Percentiles rank a stretch among this genome's conserved stretches.
Evolutionary conservation across 2,329 filamentous ascomycete genomes (phyloP).

Genomic region (Didymella pinodella): DNA sequence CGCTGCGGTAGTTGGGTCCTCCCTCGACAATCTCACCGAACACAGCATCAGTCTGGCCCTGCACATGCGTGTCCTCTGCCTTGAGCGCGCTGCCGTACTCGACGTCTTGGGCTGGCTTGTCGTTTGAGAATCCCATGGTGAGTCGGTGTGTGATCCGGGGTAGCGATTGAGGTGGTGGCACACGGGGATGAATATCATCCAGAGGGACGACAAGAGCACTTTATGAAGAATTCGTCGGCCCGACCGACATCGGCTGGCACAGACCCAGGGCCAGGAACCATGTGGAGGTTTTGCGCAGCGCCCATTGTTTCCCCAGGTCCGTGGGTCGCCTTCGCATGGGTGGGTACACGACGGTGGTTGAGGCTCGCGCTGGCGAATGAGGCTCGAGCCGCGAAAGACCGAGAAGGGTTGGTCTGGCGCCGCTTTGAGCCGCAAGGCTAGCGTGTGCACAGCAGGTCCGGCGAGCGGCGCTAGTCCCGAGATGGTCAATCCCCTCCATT

Average conservation of each 20-base stretch:
- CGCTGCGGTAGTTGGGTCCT: conserved; percentile 23
- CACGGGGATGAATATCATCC: not conserved
- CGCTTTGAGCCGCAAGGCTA: conserved; percentile 18
- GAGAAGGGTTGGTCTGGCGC: conserved; percentile 16
- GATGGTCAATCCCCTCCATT: conserved; percentile 5
- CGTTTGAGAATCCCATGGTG: conserved; percentile 15
- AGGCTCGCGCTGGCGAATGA: conserved; percentile 5
- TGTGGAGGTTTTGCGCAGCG: conserved; percentile 15
- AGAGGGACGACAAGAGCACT: conserved; percentile 1
- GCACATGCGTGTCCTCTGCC: conserved; percentile 12
- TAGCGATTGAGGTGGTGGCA: not conserved
- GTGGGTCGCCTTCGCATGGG: conserved; percentile 5
- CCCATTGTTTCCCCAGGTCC: conserved; percentile 17
- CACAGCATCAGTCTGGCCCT: conserved; percentile 22
- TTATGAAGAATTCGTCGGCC: conserved; percentile 23
- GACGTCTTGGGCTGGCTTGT: conserved; percentile 15
- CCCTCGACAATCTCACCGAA: conserved; percentile 25
- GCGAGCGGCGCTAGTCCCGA: conserved; percentile 18
- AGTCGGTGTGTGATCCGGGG: conserved; percentile 1
- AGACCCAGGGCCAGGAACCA: conserved; percentile 9
- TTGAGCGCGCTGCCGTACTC: conserved; percentile 21
- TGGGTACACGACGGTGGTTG: not conserved
- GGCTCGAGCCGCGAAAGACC: conserved; percentile 21
- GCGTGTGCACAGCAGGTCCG: conserved; percentile 6
- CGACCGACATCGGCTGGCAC: conserved; percentile 23